These are phyloP conservation scores for Mycena haematopus DNA, from an alignment of 768 basidiomycete species.

Conservation along the genomic window DNA sequence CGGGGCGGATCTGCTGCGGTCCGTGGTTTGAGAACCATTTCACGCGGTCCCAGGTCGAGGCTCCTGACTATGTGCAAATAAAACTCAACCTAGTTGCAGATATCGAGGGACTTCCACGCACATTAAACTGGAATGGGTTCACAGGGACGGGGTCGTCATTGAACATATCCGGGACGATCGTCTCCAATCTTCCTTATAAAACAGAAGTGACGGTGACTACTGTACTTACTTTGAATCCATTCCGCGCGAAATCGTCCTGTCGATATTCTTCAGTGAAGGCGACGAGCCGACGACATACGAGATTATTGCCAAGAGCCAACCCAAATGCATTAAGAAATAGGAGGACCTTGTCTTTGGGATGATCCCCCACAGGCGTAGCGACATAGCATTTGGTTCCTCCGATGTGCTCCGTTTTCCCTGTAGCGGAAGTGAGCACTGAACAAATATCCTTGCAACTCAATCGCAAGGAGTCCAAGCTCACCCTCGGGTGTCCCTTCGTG, in stretches of 20 bases:
- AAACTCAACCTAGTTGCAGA: no score
- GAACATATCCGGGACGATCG: constrained; percentile 49
- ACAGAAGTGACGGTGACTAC: no score
- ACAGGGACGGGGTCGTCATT: constrained; percentile 48
- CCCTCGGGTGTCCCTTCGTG: constrained; percentile 58
- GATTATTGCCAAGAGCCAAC: constrained; percentile 40
- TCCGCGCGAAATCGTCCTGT: constrained; percentile 23
- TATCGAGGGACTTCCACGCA: no score
- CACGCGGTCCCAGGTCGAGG: constrained; percentile 14
- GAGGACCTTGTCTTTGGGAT: constrained; percentile 52
- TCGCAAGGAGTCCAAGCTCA: constrained; percentile 17
- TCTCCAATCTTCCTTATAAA: no score
- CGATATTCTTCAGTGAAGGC: not conserved
- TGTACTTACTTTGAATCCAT: constrained; percentile 23
- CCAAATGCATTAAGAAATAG: constrained; percentile 52
- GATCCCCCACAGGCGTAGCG: constrained; percentile 46
- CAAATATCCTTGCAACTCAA: no score
- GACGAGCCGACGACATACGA: no score
- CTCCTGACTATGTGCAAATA: no score
- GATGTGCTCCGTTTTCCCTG: constrained; percentile 47
- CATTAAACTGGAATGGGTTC: constrained; percentile 38
- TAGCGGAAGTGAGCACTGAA: no score
- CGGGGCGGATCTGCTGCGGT: constrained; percentile 29
- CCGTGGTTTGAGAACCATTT: constrained; percentile 9
- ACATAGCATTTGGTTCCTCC: constrained; percentile 48